These are phyloP conservation scores for Cyberlindnera euphorbiiphila DNA, from an alignment of 805 yeast genomes.

Conservation along the genomic window DNA sequence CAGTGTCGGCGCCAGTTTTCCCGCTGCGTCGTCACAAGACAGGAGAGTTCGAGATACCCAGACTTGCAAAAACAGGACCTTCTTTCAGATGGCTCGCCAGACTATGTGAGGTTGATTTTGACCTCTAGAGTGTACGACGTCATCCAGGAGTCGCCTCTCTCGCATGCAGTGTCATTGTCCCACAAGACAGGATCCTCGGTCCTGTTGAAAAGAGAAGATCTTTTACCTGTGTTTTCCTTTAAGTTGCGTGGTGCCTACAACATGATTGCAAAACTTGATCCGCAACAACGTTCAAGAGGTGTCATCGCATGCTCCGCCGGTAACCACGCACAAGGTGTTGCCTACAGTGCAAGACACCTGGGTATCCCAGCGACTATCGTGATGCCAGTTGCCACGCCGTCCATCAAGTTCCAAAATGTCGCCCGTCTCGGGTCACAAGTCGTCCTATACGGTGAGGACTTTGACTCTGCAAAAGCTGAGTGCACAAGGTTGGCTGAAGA, in stretches of 20 bases:
- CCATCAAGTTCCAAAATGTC: conserved; percentile 89
- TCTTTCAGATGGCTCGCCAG: conserved; percentile 69
- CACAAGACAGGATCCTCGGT: conserved; percentile 74
- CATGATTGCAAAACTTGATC: conserved; percentile 84
- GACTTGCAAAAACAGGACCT: conserved; percentile 44
- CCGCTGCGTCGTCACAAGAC: neutral
- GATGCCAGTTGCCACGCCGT: conserved; percentile 97
- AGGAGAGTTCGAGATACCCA: conserved; percentile 15
- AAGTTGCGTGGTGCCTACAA: conserved; percentile 97
- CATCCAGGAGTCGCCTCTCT: conserved; percentile 83
- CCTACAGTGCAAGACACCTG: conserved; percentile 79
- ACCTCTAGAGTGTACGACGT: conserved; percentile 95
- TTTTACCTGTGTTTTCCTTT: conserved; percentile 92
- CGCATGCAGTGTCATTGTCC: conserved; percentile 70
- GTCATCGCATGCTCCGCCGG: conserved; percentile 99
- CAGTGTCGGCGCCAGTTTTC: conserved; percentile 3
- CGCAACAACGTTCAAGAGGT: conserved; percentile 62
- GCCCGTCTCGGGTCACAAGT: conserved; percentile 91
- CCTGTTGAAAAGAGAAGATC: conserved; percentile 83
- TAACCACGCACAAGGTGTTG: conserved; percentile 99
- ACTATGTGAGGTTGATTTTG: conserved; percentile 83
- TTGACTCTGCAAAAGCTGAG: conserved; percentile 91
- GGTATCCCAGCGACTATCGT: conserved; percentile 94
- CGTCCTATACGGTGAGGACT: conserved; percentile 88
- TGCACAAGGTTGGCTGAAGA: conserved; percentile 68